Evolutionary conservation across 2,329 filamentous ascomycete species (phyloP), one percentile per base, ranked within the genome.

Genomic region (Corniculantispora saksenae): DNA sequence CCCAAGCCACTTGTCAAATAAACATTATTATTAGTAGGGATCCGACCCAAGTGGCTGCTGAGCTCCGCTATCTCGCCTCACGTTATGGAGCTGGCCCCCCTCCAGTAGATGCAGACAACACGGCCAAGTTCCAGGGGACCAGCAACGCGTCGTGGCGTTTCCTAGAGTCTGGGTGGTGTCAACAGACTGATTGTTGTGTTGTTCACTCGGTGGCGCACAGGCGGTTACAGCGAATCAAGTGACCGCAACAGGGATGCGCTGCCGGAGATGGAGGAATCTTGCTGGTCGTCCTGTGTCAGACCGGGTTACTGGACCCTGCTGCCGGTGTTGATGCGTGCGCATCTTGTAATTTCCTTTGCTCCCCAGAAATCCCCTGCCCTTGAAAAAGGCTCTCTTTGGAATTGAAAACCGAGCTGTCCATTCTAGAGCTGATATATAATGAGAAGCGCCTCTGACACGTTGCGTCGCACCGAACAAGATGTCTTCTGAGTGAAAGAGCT

Each of bases 141-240:
- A 21, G 25, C 32, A 9, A 47, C 47, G 35, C 40, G 56, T 60
- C 57, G 35, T n/a, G 27, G 47, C 45, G 56, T 27, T 27, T 59
- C 9, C 8, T 32, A 32, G 32, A 32, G 32, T 32, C 32, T 32
- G 32, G 32, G 32, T 32, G 25, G 40, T 48, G 32, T 32, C 5
- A 32, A 32, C 32, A 32, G 10, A 32, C 32, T 32, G 10, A 32
- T 10, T 32, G 32, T 13, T 43, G 10, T n/a, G 43, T 51, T 17
- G 48, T 51, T 51, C 48, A 29, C n/a, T 35, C 5, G 40, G 59
- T 61, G 59, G 59, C 59, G 59, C n/a, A 29, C 47, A n/a, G 32
- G 9, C 47, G 10, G 19, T 23, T 61, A 48, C 59, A 53, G 48
- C 59, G 32, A 61, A 54, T 61, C 59, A 61, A 61, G 32, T 61